These are phyloP conservation scores for Pythium vanterpoolii DNA, from an alignment of 352 stramenopile species.

Conservation along the genomic window DNA sequence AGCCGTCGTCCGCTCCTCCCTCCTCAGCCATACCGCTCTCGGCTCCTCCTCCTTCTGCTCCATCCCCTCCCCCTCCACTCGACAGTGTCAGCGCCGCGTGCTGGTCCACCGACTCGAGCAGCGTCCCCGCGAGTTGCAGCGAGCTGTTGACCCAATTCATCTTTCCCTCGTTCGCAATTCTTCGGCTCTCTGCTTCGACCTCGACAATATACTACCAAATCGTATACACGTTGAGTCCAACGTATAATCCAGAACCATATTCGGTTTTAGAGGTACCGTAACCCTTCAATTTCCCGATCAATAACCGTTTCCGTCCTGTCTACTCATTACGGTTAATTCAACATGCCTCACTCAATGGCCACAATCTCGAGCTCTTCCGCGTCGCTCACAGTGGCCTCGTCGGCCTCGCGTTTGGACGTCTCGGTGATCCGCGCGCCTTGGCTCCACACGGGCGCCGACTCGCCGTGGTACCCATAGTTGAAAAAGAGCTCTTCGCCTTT, in stretches of 20 bases:
- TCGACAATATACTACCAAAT: not conserved
- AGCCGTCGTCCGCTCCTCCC: constrained; percentile 22
- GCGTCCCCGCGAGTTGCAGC: constrained; percentile 69
- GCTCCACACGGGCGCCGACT: constrained; percentile 57
- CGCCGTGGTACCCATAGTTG: constrained; percentile 59
- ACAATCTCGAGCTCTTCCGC: not conserved
- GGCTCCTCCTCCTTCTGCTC: constrained; percentile 19
- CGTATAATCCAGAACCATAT: constrained; percentile 1
- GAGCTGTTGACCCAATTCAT: constrained; percentile 88
- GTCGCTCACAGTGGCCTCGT: not conserved
- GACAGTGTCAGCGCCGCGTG: constrained; percentile 72
- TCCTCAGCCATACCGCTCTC: constrained; percentile 11
- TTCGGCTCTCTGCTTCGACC: not conserved
- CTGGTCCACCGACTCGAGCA: constrained; percentile 86
- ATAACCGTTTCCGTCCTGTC: too few species aligned
- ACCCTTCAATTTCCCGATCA: too few species aligned
- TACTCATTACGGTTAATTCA: not conserved
- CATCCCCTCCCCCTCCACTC: constrained; percentile 15
- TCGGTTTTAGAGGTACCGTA: too few species aligned
- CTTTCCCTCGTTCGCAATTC: not conserved
- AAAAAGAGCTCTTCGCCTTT: constrained; percentile 64
- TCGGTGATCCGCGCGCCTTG: constrained; percentile 31
- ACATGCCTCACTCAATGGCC: not conserved
- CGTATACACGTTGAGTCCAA: not conserved
- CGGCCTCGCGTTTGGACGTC: constrained; percentile 22